Conservation (phyloP, 169 alveolate species). For the Plasmodium cynomolgi region DNA sequence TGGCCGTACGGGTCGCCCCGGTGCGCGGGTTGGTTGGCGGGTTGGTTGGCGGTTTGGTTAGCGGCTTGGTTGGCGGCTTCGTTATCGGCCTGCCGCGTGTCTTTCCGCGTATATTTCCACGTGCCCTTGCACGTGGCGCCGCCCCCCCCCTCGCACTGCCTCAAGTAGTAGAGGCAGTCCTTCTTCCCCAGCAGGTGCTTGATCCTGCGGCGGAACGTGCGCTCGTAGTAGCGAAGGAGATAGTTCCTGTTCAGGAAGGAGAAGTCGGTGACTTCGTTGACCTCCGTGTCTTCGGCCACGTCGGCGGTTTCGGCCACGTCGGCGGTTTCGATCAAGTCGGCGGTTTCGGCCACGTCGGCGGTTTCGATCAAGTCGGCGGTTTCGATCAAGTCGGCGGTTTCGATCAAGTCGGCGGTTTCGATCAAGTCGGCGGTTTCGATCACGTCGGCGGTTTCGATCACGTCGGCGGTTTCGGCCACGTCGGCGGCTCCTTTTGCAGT, state of each 20-base stretch:
- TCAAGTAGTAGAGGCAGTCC: slow-evolving; percentile 17
- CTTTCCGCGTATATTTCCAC: neutral
- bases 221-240: slow-evolving; percentile 6
- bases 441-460: neutral
- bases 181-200: slow-evolving; percentile 15
- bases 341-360: neutral
- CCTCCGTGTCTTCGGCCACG: neutral
- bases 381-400: neutral
- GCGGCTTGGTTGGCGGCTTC: too few relatives aligned
- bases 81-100: too few relatives aligned
- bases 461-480: neutral
- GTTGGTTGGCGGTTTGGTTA: too few relatives aligned
- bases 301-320: neutral
- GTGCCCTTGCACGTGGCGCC: neutral
- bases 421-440: neutral
- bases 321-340: neutral
- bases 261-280: slow-evolving; percentile 9
- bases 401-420: neutral
- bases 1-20: slow-evolving; percentile 21
- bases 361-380: too few relatives aligned
- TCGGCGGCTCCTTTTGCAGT: neutral
- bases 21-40: neutral
- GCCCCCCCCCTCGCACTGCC: neutral
- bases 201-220: neutral
- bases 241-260: slow-evolving; percentile 16